These are phyloP conservation scores for Globisporangium radiosum DNA, from an alignment of 352 stramenopile genomes.

Conservation along the genomic window DNA sequence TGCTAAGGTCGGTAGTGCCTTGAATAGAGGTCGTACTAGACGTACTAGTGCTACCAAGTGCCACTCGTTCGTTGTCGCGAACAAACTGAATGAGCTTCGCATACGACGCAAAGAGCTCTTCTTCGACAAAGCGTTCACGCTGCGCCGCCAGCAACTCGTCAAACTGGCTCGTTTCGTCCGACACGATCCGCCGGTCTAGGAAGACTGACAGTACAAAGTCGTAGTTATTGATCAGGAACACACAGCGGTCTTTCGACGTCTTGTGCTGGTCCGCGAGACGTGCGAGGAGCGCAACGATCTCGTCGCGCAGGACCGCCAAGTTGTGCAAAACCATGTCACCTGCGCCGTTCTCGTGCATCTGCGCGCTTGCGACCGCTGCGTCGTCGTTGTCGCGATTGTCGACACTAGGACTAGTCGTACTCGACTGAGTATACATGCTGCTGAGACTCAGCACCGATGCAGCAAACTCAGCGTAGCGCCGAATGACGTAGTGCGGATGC, in stretches of 20 bases:
- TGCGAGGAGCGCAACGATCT: slow-evolving; percentile 70
- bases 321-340: slow-evolving; percentile 95
- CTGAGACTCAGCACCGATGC: slow-evolving; percentile 93
- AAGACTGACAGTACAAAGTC: slow-evolving; percentile 95
- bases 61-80: slow-evolving; percentile 88
- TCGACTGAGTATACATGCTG: slow-evolving; percentile 59
- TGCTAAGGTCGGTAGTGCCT: too few relatives aligned
- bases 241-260: slow-evolving; percentile 90
- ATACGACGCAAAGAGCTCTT: slow-evolving; percentile 92
- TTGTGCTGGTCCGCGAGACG: slow-evolving; percentile 90
- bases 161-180: slow-evolving; percentile 93
- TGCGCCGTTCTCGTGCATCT: slow-evolving; percentile 77
- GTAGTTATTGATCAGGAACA: slow-evolving; percentile 99
- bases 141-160: slow-evolving; percentile 91
- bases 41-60: slow-evolving; percentile 26
- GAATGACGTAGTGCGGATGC: slow-evolving; percentile 95
- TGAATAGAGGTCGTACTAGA: not conserved
- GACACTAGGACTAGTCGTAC: slow-evolving; percentile 3
- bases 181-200: slow-evolving; percentile 90
- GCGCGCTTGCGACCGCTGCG: slow-evolving; percentile 40
- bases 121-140: slow-evolving; percentile 96
- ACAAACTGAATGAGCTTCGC: slow-evolving; percentile 97
- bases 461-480: slow-evolving; percentile 96
- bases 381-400: slow-evolving; percentile 12
- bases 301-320: slow-evolving; percentile 74